Evolutionary conservation across 2,329 filamentous ascomycete species (phyloP), one percentile per base, ranked within the genome.

Genomic region (Penicillium sp.): DNA sequence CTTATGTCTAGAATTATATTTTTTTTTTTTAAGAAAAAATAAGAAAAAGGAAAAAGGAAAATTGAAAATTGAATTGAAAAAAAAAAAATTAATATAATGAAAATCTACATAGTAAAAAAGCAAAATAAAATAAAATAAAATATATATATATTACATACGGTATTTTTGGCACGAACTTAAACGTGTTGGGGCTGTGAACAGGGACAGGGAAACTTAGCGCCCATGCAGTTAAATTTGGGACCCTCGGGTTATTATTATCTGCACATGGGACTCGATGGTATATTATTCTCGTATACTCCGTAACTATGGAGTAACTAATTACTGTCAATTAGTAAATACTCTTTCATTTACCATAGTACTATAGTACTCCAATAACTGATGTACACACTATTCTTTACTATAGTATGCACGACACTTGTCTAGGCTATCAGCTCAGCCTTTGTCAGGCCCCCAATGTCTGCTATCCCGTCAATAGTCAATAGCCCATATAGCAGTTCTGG

Each of bases 171-270:
- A 56, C 49, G 36, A 52, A 36, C 49, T 30, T 30, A 17, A 50
- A 26, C 35, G 37, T 47, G 47, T 35, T 31, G 58, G 58, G 56
- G 58, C 58, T 50, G 49, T 60, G 58, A 44, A 28, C 50, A 45
- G 35, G 50, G 58, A 53, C 55, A 48, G 37, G 56, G 50, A 38
- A 43, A 37, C 33, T 59, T 59, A 59, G 58, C 56, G 56, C 43
- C 38, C 38, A 49, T 52, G 41, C 50, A 52, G 50, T 37, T 36
- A 36, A n/a, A 36, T 44, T 28, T 42, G 40, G 50, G 40, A 22
- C 25, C 17, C 22, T 33, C 44, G 44, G 38, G 31, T 51, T 55
- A 45, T 41, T 40, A 51, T 25, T 36, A 25, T 19, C 17, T 35
- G 30, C 26, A 46, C 44, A 42, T 49, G 44, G 38, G 14, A 42